Evolutionary conservation across 2,329 filamentous ascomycete genomes (phyloP).

Genomic region (Fusarium subglutinans): DNA sequence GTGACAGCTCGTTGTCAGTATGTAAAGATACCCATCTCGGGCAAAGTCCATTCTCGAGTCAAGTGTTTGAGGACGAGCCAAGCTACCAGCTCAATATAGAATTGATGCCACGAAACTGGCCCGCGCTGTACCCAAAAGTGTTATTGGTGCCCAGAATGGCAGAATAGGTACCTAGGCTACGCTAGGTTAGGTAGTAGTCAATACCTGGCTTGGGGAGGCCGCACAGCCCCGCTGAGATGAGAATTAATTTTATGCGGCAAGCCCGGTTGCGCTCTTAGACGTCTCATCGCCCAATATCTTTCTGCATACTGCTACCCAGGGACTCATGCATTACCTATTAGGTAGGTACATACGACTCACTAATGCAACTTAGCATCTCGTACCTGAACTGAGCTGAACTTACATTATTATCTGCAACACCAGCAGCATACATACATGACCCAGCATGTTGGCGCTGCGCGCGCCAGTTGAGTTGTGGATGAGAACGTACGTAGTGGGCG

Average conservation of each 20-base stretch:
- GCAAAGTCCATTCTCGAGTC: conserved; percentile 10
- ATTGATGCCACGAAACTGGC: conserved; percentile 17
- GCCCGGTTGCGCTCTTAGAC: conserved; percentile 32
- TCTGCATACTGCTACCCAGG: conserved; percentile 24
- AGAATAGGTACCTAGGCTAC: too few relatives aligned
- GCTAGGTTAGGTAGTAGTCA: neutral
- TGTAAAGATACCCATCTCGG: neutral
- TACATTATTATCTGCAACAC: conserved; percentile 23
- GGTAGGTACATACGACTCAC: neutral
- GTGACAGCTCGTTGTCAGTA: neutral
- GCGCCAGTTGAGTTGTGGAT: conserved; percentile 32
- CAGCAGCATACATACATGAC: conserved; percentile 12
- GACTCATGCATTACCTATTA: conserved; percentile 1
- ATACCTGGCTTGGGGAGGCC: conserved; percentile 4
- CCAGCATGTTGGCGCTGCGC: conserved; percentile 14
- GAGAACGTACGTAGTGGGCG: conserved; percentile 21
- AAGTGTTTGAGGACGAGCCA: neutral
- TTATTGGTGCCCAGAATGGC: conserved; percentile 14
- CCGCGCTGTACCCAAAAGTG: conserved; percentile 13
- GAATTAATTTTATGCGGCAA: conserved; percentile 45
- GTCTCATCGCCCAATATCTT: conserved; percentile 6
- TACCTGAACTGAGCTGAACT: conserved; percentile 29
- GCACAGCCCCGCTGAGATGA: conserved; percentile 15
- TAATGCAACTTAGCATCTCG: conserved; percentile 19
- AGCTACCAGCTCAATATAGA: conserved; percentile 4